Evolutionary conservation across 2,329 filamentous ascomycete species (phyloP).

Genomic region (Calonectria leucothoes): DNA sequence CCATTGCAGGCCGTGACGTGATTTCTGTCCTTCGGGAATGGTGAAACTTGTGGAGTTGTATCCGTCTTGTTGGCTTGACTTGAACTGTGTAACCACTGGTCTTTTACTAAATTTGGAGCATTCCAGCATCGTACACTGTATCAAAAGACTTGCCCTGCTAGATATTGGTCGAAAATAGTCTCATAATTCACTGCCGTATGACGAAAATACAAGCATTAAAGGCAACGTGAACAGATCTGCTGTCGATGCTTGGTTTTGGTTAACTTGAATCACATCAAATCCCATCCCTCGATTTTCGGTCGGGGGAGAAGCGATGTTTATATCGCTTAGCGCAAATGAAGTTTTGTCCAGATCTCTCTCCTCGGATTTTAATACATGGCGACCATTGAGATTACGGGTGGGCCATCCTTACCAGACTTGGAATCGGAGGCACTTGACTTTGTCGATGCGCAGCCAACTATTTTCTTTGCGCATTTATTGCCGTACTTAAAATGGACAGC

Average conservation of each 20-base stretch:
- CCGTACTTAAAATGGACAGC: neutral
- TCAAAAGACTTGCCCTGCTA: neutral
- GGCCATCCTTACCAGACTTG: no score
- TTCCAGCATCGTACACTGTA: neutral
- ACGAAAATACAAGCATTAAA: neutral
- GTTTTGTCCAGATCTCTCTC: neutral
- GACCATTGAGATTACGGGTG: no score
- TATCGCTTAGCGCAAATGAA: no score
- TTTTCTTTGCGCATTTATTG: no score
- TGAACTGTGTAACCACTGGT: neutral
- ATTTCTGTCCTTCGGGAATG: neutral
- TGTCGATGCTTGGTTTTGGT: neutral
- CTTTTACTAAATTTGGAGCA: neutral
- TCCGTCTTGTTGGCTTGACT: neutral
- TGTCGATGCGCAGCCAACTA: no score
- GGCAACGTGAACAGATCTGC: no score
- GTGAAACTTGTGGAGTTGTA: neutral
- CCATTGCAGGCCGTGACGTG: neutral
- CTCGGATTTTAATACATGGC: neutral
- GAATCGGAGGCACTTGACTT: no score
- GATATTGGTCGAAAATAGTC: neutral
- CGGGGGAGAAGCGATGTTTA: no score
- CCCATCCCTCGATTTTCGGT: neutral
- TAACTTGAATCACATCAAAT: neutral
- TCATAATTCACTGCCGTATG: no score